These are phyloP conservation scores for Rhizopogon hawkerae DNA, from an alignment of 1,284 basidiomycete genomes.

Conservation along the genomic window DNA sequence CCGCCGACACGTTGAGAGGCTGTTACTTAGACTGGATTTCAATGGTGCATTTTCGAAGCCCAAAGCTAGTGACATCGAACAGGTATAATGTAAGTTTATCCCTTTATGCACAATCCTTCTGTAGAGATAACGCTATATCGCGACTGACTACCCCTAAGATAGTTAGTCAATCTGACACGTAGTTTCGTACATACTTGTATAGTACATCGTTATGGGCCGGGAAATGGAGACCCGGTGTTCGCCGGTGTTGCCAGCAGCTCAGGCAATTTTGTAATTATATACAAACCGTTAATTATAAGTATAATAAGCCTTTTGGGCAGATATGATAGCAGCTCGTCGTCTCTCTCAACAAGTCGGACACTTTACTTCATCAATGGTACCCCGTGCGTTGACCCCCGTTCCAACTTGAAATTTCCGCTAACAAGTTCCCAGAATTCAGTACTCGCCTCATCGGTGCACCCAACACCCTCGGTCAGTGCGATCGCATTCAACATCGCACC, in stretches of 20 bases:
- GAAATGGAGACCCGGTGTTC: no score
- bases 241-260: no score
- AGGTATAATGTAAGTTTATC: no score
- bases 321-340: constrained; percentile 33
- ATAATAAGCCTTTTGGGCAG: constrained; percentile 11
- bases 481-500: constrained; percentile 13
- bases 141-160: no score
- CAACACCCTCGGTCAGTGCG: constrained; percentile 79
- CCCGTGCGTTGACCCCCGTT: constrained; percentile 35
- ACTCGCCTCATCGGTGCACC: constrained; percentile 78
- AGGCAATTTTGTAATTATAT: no score
- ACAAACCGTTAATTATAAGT: background rate
- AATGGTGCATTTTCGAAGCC: constrained; percentile 69
- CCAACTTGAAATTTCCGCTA: constrained; percentile 6
- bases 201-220: no score
- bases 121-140: background rate
- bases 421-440: constrained; percentile 46
- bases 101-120: background rate
- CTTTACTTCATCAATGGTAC: constrained; percentile 46
- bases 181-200: no score
- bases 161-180: no score
- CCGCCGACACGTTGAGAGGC: constrained; percentile 71
- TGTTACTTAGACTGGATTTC: constrained; percentile 78
- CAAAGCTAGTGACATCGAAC: background rate
- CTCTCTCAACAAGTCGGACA: constrained; percentile 53